Evolutionary conservation across 768 basidiomycete species (phyloP), one percentile per base, ranked within the genome.

Genomic region (Calvatia gigantea): DNA sequence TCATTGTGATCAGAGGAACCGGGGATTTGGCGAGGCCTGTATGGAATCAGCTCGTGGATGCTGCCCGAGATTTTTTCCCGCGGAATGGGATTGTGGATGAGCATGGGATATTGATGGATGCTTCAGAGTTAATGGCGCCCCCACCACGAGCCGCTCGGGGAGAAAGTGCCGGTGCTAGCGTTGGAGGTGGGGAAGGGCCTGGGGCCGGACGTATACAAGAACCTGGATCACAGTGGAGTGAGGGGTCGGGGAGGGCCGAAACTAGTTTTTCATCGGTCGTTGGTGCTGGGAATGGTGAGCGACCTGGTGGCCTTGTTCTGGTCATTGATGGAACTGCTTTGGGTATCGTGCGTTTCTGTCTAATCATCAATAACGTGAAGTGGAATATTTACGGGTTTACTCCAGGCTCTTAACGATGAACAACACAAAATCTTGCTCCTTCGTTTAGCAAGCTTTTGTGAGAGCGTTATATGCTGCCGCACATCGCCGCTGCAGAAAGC

Each of bases 401-500:
- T 9, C 0, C 59, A 90, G 81, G 90, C 87, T 14, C 77, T 99
- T 54, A 65, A 65, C 4, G 89, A 94, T 60, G 85, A 86, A 2
- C 75, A 80, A 57, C 84, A 85, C 67, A 91, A 88, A 70, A 77
- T 76, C 31, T 68, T 96, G 6, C 75, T 98, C 6, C 79, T 99
- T 55, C 78, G 83, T 39, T 82, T 99, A 9, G 88, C 91, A 2
- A 92, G 85, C 60, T 79, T 83, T 41, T 99, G 97, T 69, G 91
- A 95, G 65, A 94, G 89, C 38, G 97, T 99, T 54, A 88, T 99
- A 62, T 98, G 97, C 68, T 99, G 97, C 72, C 91, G 97, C 56
- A 94, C 95, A 4, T 98, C 96, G 0, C 97, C 97, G 1, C 74
- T 98, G 27, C 97, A 99, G 74, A 99, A 98, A 69, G 97, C 97